These are phyloP conservation scores for Fusarium pseudocircinatum DNA, from an alignment of 2,329 filamentous ascomycete genomes.

Conservation along the genomic window DNA sequence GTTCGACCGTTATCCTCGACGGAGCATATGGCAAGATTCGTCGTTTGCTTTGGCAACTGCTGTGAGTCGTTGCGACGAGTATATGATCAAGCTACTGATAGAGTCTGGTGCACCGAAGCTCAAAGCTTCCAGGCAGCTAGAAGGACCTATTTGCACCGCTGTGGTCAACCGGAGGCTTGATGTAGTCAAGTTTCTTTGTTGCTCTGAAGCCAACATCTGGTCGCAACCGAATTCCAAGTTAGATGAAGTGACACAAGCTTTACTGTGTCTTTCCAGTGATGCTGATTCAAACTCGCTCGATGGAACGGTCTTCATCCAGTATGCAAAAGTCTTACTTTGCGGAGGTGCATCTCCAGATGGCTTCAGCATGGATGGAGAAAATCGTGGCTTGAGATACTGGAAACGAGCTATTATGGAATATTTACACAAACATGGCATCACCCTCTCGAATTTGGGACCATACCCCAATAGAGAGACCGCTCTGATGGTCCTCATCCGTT, in stretches of 20 bases:
- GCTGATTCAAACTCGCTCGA: not conserved
- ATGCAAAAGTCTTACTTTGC: not conserved
- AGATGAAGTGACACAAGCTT: not conserved
- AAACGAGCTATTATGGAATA: not conserved
- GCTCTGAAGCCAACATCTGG: not conserved
- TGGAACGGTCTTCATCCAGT: not conserved
- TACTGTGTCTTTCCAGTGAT: not conserved
- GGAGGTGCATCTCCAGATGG: not conserved
- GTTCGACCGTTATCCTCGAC: not conserved
- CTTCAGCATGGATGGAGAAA: not conserved
- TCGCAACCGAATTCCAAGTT: not conserved
- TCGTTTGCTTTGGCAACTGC: not conserved
- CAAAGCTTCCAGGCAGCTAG: not conserved
- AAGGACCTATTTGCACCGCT: constrained; percentile 2
- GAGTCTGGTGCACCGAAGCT: not conserved
- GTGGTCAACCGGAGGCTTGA: not conserved
- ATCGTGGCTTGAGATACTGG: not conserved
- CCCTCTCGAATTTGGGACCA: not conserved
- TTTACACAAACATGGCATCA: not conserved
- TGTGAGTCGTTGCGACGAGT: not conserved
- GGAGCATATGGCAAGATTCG: not conserved
- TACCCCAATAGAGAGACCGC: not conserved
- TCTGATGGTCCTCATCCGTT: not conserved
- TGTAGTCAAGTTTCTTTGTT: not conserved
- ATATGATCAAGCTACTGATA: not conserved